Base-by-base conservation (phyloP, 2,329 filamentous ascomycete species). In the Myrmaecium sp. region DNA sequence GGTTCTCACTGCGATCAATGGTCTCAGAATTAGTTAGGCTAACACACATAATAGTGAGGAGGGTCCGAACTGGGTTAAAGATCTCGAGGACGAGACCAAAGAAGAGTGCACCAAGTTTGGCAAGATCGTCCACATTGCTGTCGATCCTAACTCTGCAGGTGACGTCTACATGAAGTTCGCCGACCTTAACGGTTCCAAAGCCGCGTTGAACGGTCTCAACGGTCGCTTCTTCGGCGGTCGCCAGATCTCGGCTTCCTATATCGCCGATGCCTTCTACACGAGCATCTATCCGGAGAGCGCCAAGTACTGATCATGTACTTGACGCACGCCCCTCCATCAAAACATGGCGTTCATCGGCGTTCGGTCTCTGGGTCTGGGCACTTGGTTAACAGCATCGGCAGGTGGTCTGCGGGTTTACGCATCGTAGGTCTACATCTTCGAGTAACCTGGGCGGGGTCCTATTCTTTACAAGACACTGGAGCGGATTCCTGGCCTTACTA, bases 141-240 rank as follows among this genome's bases (percentile, higher is more conserved):
- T 93, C 56, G 86, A 95, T 62, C 73, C 79, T 39, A 91, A 92
- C 58, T 89, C 83, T 25, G 72, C 79, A 54, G 89, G 89, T 56
- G 89, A 98, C 51, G 86, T 98, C 43, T 98, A 93, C 56, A 74
- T 98, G 53, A 98, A 98, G 56, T 98, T 98, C 60, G 83, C 93
- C 57, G 78, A 82, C 46, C 80, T 95, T 35, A 73, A 84, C 52
- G 86, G 86, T 42, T 86, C 86, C 50, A 82, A 94, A 57, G 95
- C 94, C 51, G 89, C 89, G 43, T 91, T 95, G 58, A 91, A 92
- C 54, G 89, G 89, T 47, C 71, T 98, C 36, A 95, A 98, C 55
- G 89, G 89, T 47, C 76, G 89, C 49, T 93, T 80, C 56, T 98
- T 98, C 56, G 89, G 82, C 48, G 81, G 81, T 45, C 72, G 75